These are phyloP conservation scores for Madurella fahalii DNA, from an alignment of 2,329 filamentous ascomycete species.

Conservation along the genomic window DNA sequence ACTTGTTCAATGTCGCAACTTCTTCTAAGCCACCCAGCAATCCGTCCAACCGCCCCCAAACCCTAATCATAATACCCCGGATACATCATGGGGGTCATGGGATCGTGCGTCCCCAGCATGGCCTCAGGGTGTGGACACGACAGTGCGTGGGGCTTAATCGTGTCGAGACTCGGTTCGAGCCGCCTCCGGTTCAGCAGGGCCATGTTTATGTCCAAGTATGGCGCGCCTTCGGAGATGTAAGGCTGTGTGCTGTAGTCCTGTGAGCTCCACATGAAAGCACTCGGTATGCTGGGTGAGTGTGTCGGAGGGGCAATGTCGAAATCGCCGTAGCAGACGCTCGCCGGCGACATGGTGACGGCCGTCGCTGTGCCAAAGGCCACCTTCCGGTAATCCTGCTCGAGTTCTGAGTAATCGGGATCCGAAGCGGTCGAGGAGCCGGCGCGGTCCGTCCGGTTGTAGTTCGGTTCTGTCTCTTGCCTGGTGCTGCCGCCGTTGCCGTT, in stretches of 20 bases:
- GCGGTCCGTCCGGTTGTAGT: constrained; percentile 39
- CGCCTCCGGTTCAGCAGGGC: constrained; percentile 48
- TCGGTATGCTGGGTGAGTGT: constrained; percentile 16
- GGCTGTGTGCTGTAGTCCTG: constrained; percentile 36
- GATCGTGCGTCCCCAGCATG: constrained; percentile 55
- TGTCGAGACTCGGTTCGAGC: constrained; percentile 49
- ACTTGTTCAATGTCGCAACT: too few relatives aligned
- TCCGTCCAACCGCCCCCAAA: constrained; percentile 29
- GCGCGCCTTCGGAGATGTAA: constrained; percentile 36
- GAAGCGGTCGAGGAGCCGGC: constrained; percentile 45
- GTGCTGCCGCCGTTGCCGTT: constrained; percentile 18
- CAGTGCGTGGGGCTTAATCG: constrained; percentile 53
- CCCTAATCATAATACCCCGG: constrained; percentile 46
- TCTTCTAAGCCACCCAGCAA: neutral
- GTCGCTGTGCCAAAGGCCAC: constrained; percentile 40
- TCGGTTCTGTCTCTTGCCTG: constrained; percentile 30
- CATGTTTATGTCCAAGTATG: constrained; percentile 42
- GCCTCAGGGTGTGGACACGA: constrained; percentile 50
- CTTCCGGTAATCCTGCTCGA: constrained; percentile 52
- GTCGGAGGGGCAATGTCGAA: constrained; percentile 33
- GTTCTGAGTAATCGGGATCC: constrained; percentile 52
- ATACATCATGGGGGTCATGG: constrained; percentile 60
- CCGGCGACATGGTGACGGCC: constrained; percentile 49
- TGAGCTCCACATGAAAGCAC: constrained; percentile 32
- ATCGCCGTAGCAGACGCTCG: constrained; percentile 47